phyloP scores from a whole-genome alignment of 2,329 filamentous ascomycete species.

The Berkeleyomyces rouxiae region DNA sequence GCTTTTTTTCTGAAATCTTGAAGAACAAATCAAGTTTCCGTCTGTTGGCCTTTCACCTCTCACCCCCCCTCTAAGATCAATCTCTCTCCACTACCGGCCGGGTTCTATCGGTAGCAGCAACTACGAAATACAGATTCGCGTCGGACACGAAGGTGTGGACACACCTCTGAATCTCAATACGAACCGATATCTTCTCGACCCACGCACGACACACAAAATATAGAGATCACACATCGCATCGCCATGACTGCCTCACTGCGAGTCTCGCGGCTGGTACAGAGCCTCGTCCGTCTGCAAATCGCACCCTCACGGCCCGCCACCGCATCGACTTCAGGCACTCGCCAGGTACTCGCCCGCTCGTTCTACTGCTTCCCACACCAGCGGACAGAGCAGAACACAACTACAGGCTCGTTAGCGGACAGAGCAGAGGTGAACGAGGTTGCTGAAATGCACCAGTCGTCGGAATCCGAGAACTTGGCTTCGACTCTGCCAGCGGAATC shows the following conservation, averaged over 20 bases:
- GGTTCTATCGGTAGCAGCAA: too few relatives aligned
- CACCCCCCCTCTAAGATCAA: too few relatives aligned
- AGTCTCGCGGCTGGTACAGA: slow-evolving; percentile 5
- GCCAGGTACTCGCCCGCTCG: neutral
- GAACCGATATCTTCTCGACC: too few relatives aligned
- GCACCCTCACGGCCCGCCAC: neutral
- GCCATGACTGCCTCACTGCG: slow-evolving; percentile 3
- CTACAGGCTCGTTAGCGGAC: neutral
- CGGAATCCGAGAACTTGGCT: neutral
- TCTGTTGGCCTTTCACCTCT: too few relatives aligned
- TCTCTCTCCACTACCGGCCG: too few relatives aligned
- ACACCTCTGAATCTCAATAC: too few relatives aligned
- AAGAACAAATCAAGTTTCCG: too few relatives aligned
- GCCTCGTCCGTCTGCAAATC: slow-evolving; percentile 1
- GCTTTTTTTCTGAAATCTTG: neutral
- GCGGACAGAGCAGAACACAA: neutral
- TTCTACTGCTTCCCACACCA: neutral
- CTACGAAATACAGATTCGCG: too few relatives aligned
- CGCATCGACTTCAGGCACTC: neutral
- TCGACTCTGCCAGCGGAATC: neutral
- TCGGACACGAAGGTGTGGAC: too few relatives aligned
- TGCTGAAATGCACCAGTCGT: neutral
- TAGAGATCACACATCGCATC: too few relatives aligned
- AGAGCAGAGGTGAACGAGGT: neutral
- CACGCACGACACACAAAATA: too few relatives aligned